A percentile compares a stretch with the other conserved stretches of the same genome.
These are phyloP conservation scores for Xylaria sp. DNA, from an alignment of 2,329 filamentous ascomycete genomes.

Conservation along the genomic window DNA sequence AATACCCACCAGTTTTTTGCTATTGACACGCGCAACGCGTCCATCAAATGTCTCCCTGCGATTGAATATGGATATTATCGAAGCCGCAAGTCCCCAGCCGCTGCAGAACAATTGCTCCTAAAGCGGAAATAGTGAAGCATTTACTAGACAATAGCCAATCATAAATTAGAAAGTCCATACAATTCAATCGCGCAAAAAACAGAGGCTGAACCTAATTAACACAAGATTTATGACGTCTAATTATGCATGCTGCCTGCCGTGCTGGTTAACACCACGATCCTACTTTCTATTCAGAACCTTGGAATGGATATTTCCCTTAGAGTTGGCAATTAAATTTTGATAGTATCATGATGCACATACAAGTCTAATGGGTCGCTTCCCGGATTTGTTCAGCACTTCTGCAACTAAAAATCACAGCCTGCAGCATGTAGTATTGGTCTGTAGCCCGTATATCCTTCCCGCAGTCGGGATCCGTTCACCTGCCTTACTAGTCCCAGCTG, in stretches of 20 bases:
- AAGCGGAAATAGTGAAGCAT: conserved; percentile 18
- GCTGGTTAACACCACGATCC: not conserved
- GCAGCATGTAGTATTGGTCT: not conserved
- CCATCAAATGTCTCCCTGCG: not conserved
- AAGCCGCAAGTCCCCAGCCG: not conserved
- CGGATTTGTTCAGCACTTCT: not conserved
- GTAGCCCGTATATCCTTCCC: not conserved
- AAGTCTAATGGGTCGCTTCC: not conserved
- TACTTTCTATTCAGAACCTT: not conserved
- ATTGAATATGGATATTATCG: not conserved
- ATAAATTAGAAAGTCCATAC: conserved; percentile 12
- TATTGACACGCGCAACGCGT: conserved; percentile 36
- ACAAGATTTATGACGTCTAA: not conserved
- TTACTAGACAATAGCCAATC: conserved; percentile 30
- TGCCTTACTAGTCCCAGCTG: conserved; percentile 6
- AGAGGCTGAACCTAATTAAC: not conserved
- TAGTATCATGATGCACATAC: not conserved
- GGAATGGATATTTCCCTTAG: not conserved
- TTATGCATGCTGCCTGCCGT: not conserved
- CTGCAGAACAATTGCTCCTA: conserved; percentile 14
- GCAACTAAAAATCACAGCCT: not conserved
- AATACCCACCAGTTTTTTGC: conserved; percentile 25
- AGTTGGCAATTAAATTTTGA: not conserved
- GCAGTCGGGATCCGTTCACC: not conserved
- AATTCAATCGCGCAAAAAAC: not conserved